These are phyloP conservation scores for Diplotaxis tenuifolia DNA, from an alignment of 345 rosid species.

Conservation along the genomic window DNA sequence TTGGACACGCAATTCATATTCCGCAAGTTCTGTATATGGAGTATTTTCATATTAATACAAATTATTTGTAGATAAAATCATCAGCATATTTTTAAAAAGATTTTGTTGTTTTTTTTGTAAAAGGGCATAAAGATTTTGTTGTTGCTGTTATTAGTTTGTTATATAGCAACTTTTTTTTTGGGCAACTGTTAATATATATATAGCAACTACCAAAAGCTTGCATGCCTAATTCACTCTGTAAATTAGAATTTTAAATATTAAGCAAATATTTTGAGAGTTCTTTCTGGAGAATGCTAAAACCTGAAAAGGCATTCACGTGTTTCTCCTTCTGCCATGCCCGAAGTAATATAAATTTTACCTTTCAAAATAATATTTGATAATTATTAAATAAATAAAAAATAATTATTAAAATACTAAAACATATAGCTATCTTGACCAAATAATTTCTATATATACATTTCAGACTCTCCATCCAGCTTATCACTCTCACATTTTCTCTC, in stretches of 20 bases:
- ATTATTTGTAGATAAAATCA: not conserved
- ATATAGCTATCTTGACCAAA: conserved; percentile 45
- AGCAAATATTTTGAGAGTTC: conserved; percentile 6
- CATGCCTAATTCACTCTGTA: conserved; percentile 19
- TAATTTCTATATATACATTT: conserved; percentile 46
- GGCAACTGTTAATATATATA: too few relatives aligned
- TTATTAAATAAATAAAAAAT: not conserved
- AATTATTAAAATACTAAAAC: not conserved
- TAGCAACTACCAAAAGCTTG: conserved; percentile 14
- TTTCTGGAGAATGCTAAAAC: conserved; percentile 20
- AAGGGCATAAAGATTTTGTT: not conserved
- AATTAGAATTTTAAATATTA: not conserved
- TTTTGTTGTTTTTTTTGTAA: too few relatives aligned
- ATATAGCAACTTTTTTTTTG: not conserved
- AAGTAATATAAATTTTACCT: conserved; percentile 8
- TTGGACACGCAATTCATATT: conserved; percentile 14
- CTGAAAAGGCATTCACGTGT: conserved; percentile 20
- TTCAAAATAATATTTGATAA: conserved; percentile 12
- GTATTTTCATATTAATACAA: not conserved
- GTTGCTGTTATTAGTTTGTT: conserved; percentile 4
- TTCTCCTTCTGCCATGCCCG: conserved; percentile 31
- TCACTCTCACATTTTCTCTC: conserved; percentile 30
- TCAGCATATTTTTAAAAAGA: not conserved
- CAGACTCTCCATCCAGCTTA: conserved; percentile 39
- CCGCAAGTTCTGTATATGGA: not conserved